Conservation (phyloP, 2,329 filamentous ascomycete genomes). For the Fusarium palustre region DNA sequence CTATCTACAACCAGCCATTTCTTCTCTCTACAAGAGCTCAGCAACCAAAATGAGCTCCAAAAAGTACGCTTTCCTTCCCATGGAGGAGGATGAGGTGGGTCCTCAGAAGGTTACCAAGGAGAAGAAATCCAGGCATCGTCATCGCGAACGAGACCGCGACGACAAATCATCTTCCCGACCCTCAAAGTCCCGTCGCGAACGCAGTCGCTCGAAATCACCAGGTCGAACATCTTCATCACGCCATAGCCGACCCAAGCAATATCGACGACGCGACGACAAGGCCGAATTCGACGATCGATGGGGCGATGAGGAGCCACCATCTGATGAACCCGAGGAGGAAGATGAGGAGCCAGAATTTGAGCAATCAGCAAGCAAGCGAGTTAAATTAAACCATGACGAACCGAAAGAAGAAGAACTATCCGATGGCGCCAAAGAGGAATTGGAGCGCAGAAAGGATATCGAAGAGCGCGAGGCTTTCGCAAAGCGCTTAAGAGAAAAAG, state of each 20-base stretch:
- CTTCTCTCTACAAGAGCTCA: background rate
- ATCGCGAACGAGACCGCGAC: slow-evolving; percentile 53
- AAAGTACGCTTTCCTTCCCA: slow-evolving; percentile 74
- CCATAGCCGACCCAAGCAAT: slow-evolving; percentile 55
- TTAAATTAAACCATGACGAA: slow-evolving; percentile 71
- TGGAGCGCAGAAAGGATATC: slow-evolving; percentile 72
- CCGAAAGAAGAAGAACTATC: slow-evolving; percentile 63
- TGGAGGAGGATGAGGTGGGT: slow-evolving; percentile 73
- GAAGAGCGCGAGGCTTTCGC: slow-evolving; percentile 84
- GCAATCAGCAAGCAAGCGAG: slow-evolving; percentile 77
- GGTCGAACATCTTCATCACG: slow-evolving; percentile 43
- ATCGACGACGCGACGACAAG: slow-evolving; percentile 56
- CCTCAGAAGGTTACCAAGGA: slow-evolving; percentile 65
- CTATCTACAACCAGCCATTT: background rate
- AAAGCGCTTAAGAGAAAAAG: slow-evolving; percentile 78
- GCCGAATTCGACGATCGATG: slow-evolving; percentile 79
- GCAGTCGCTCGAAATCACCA: slow-evolving; percentile 53
- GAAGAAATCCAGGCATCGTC: slow-evolving; percentile 59
- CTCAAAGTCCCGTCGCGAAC: slow-evolving; percentile 47
- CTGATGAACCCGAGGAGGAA: slow-evolving; percentile 57
- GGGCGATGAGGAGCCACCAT: slow-evolving; percentile 78
- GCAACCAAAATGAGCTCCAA: slow-evolving; percentile 60
- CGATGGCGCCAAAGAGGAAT: slow-evolving; percentile 69
- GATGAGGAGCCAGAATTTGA: slow-evolving; percentile 70
- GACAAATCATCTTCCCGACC: slow-evolving; percentile 47